phyloP scores from a whole-genome alignment of 345 rosid species.

The Dipteronia dyeriana region DNA sequence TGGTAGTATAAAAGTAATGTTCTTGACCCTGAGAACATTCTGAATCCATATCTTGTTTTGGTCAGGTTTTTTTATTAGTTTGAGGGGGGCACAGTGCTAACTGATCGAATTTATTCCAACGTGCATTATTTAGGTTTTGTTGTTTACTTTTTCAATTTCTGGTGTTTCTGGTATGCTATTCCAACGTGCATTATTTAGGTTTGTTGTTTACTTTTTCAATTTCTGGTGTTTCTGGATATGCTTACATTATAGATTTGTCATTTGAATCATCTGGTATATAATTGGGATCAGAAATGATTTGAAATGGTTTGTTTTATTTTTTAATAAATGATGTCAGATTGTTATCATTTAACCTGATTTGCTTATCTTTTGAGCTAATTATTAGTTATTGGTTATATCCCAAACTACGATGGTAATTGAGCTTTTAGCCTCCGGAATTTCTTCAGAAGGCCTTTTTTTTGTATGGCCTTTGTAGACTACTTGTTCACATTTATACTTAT shows the following conservation, averaged over 20 bases:
- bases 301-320: background rate
- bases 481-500: background rate
- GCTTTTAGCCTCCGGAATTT: conserved; percentile 9
- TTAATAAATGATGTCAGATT: background rate
- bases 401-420: background rate
- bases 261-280: conserved; percentile 2
- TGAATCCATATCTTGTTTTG: background rate
- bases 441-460: background rate
- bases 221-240: conserved; percentile 1
- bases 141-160: background rate
- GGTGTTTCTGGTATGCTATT: background rate
- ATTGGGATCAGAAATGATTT: background rate
- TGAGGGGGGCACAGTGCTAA: background rate
- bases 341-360: background rate
- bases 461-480: background rate
- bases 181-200: background rate
- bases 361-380: background rate
- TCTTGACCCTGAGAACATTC: background rate
- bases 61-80: conserved; percentile 7
- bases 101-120: background rate
- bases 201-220: background rate
- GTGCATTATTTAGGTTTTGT: background rate
- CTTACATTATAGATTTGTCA: conserved; percentile 8
- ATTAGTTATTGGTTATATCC: background rate
- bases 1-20: background rate